These are phyloP conservation scores for Penicillium sp. DNA, from an alignment of 2,329 filamentous ascomycete genomes.

Conservation along the genomic window DNA sequence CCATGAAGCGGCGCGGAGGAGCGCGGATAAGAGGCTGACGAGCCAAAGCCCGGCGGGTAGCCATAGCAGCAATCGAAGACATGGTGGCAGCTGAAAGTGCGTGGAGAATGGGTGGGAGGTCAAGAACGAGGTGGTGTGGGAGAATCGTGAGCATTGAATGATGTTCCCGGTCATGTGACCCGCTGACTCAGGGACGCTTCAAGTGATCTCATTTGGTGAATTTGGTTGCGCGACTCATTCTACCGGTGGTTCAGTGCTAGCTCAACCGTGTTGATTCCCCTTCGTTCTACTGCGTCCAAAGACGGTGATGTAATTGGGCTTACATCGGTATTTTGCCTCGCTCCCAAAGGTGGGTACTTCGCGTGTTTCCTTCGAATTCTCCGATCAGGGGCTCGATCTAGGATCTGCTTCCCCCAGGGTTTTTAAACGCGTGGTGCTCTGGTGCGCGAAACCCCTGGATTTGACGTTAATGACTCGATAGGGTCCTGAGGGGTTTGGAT, in stretches of 20 bases:
- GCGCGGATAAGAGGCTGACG: constrained; percentile 42
- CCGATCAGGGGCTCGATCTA: constrained; percentile 18
- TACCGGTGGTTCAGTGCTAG: constrained; percentile 1
- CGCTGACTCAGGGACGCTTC: constrained; percentile 17
- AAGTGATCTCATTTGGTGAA: constrained; percentile 5
- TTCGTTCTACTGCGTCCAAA: constrained; percentile 1
- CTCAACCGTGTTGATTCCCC: neutral
- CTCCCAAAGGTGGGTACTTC: constrained; percentile 9
- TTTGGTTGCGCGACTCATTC: constrained; percentile 1
- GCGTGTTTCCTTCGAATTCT: constrained; percentile 3
- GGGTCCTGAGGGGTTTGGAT: constrained; percentile 6
- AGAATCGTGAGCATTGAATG: constrained; percentile 33
- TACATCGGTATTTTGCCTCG: constrained; percentile 2
- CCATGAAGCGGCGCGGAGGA: constrained; percentile 37
- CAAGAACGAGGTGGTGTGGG: constrained; percentile 25
- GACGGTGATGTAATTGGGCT: constrained; percentile 18
- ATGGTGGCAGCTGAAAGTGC: constrained; percentile 27
- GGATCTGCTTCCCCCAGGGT: constrained; percentile 6
- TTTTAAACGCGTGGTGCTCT: constrained; percentile 13
- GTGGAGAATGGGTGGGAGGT: constrained; percentile 17
- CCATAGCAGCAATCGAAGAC: constrained; percentile 42
- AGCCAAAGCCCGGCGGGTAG: constrained; percentile 40
- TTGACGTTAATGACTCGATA: constrained; percentile 9
- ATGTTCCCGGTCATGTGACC: constrained; percentile 27
- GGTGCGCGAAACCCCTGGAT: neutral